Percentiles rank a stretch among this genome's conserved stretches.
Conservation (phyloP, 768 basidiomycete genomes). For the Boletus rex-veris region DNA sequence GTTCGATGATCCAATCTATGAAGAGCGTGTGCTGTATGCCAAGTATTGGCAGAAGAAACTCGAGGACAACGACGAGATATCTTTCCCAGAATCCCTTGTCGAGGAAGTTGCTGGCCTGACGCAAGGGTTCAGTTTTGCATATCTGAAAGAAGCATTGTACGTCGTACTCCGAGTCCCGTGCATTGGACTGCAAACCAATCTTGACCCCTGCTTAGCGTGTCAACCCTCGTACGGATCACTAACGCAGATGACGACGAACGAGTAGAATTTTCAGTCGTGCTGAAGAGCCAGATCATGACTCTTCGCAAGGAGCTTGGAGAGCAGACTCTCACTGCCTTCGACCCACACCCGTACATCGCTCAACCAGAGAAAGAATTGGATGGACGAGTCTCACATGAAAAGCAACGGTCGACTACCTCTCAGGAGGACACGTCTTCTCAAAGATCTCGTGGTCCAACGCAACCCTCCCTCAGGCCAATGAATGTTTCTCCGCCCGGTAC, state of each 20-base stretch:
- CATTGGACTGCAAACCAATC: neutral
- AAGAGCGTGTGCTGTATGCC: slow-evolving; percentile 64
- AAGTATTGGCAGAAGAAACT: slow-evolving; percentile 83
- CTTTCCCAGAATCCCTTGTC: slow-evolving; percentile 65
- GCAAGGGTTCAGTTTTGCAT: slow-evolving; percentile 76
- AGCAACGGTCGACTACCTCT: neutral
- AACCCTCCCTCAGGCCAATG: neutral
- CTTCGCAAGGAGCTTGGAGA: slow-evolving; percentile 68
- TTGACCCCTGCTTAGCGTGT: slow-evolving; percentile 46
- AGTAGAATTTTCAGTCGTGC: slow-evolving; percentile 44
- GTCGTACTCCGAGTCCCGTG: slow-evolving; percentile 24
- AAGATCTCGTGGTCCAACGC: neutral
- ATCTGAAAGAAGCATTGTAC: slow-evolving; percentile 87
- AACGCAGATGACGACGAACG: slow-evolving; percentile 47
- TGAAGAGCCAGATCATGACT: slow-evolving; percentile 57
- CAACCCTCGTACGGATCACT: slow-evolving; percentile 65
- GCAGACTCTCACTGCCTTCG: slow-evolving; percentile 4
- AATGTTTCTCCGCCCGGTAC: neutral
- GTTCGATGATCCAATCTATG: slow-evolving; percentile 67
- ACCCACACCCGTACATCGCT: neutral
- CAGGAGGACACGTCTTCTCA: neutral
- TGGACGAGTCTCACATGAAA: neutral
- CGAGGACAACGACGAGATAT: slow-evolving; percentile 52
- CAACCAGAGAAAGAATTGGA: neutral
- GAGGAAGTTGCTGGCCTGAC: slow-evolving; percentile 58